Conservation (phyloP, 1,284 basidiomycete species). For the Afroboletus lepidellus region DNA sequence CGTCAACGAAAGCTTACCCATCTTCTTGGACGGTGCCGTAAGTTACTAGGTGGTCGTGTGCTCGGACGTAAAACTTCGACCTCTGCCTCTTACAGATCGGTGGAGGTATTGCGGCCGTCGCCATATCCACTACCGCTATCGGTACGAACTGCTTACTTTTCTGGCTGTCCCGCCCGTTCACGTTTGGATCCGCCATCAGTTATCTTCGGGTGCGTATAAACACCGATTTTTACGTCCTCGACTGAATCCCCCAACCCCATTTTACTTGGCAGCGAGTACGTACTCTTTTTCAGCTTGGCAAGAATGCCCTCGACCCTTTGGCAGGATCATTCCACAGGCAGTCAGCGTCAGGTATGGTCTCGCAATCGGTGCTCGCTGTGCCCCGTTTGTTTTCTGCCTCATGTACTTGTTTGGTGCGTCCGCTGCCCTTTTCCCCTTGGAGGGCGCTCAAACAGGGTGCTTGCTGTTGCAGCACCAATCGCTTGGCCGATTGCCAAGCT, state of each 20-base stretch:
- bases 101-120: conserved; percentile 82
- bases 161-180: background rate
- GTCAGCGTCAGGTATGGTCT: conserved; percentile 90
- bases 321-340: conserved; percentile 86
- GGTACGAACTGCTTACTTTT: conserved; percentile 42
- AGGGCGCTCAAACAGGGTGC: background rate
- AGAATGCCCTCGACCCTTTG: background rate
- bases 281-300: background rate
- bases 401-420: conserved; percentile 77
- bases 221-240: too few relatives aligned
- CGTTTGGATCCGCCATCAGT: conserved; percentile 41
- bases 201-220: conserved; percentile 70
- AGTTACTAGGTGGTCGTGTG: conserved; percentile 19
- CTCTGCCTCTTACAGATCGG: conserved; percentile 53
- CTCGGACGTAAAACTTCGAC: background rate
- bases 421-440: background rate
- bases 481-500: conserved; percentile 89
- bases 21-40: conserved; percentile 89
- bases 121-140: conserved; percentile 82
- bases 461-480: conserved; percentile 58
- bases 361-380: conserved; percentile 83
- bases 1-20: conserved; percentile 90
- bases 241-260: conserved; percentile 1
- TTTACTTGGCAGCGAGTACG: conserved; percentile 45
- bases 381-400: conserved; percentile 74